phyloP scores from a whole-genome alignment of 768 basidiomycete species.

The Leccinum subgranulosum region DNA sequence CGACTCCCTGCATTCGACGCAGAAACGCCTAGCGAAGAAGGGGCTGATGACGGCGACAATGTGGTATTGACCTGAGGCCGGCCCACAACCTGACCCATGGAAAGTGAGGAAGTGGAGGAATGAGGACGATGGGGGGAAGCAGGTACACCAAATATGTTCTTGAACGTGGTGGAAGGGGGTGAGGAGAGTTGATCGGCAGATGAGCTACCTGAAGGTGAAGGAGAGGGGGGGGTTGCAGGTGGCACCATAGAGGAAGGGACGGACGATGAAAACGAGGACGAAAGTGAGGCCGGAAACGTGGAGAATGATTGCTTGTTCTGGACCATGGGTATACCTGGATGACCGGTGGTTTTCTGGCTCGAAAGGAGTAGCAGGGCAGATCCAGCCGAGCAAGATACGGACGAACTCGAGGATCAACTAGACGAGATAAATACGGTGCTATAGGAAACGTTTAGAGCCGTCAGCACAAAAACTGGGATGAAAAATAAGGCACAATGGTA shows the following conservation, averaged over 20 bases:
- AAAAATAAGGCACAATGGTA: constrained; percentile 7
- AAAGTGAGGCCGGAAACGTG: constrained; percentile 39
- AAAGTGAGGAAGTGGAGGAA: constrained; percentile 24
- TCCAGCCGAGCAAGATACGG: constrained; percentile 25
- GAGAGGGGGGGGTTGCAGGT: constrained; percentile 34
- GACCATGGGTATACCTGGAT: constrained; percentile 26
- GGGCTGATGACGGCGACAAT: constrained; percentile 28
- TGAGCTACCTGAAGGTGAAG: constrained; percentile 42
- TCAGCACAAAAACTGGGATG: constrained; percentile 14
- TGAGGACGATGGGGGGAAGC: constrained; percentile 21
- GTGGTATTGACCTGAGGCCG: constrained; percentile 26
- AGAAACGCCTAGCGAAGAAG: constrained; percentile 22
- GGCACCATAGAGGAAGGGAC: constrained; percentile 40
- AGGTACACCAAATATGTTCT: constrained; percentile 30
- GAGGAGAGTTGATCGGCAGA: constrained; percentile 41
- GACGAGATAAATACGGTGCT: constrained; percentile 30
- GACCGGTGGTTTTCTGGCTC: constrained; percentile 18
- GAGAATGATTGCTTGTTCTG: constrained; percentile 37
- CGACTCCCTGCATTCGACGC: constrained; percentile 24
- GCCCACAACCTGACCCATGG: constrained; percentile 36
- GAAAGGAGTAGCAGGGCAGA: constrained; percentile 15
- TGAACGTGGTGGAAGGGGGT: constrained; percentile 34
- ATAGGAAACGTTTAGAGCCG: constrained; percentile 11
- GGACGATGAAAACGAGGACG: constrained; percentile 46
- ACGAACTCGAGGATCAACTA: constrained; percentile 25